A percentile compares a stretch with the other conserved stretches of the same genome.
Evolutionary conservation across 306 rosid genomes (phyloP).

Genomic region (Astragalus membranaceus): DNA sequence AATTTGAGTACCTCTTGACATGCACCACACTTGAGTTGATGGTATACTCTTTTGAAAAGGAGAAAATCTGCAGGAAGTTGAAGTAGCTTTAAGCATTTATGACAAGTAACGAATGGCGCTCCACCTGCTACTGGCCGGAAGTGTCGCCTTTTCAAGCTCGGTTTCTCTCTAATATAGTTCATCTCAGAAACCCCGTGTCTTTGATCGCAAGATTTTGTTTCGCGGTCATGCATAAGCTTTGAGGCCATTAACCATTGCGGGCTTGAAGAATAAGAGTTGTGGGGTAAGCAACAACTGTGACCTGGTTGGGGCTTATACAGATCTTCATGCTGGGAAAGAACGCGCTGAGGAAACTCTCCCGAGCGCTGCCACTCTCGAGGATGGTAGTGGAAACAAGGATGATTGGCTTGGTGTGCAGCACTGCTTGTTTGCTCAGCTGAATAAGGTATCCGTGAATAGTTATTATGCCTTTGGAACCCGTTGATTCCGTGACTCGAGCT

Average conservation of each 20-base stretch:
- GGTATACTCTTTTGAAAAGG: slow-evolving; percentile 54
- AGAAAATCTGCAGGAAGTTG: slow-evolving; percentile 88
- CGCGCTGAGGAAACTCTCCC: slow-evolving; percentile 46
- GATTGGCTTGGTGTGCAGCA: slow-evolving; percentile 38
- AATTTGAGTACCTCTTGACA: slow-evolving; percentile 79
- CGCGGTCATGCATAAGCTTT: slow-evolving; percentile 34
- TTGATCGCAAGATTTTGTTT: slow-evolving; percentile 41
- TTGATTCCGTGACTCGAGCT: slow-evolving; percentile 37
- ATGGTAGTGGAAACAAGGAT: slow-evolving; percentile 31
- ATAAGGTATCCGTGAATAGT: slow-evolving; percentile 32
- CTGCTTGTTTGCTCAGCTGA: slow-evolving; percentile 49
- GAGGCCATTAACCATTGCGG: slow-evolving; percentile 37
- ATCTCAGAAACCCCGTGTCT: slow-evolving; percentile 33
- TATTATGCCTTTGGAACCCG: slow-evolving; percentile 29
- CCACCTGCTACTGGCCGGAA: slow-evolving; percentile 85
- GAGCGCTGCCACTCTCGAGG: slow-evolving; percentile 48
- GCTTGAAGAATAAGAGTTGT: slow-evolving; percentile 39
- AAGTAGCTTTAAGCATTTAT: slow-evolving; percentile 53
- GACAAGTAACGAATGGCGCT: slow-evolving; percentile 75
- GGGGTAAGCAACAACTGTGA: slow-evolving; percentile 36
- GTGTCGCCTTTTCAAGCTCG: slow-evolving; percentile 45
- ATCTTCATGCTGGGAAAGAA: slow-evolving; percentile 31
- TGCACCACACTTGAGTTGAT: slow-evolving; percentile 66
- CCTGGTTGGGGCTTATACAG: slow-evolving; percentile 30
- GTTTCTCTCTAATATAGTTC: slow-evolving; percentile 45